phyloP scores from a whole-genome alignment of 805 yeast species.

The Metschnikowia vanudenii region DNA sequence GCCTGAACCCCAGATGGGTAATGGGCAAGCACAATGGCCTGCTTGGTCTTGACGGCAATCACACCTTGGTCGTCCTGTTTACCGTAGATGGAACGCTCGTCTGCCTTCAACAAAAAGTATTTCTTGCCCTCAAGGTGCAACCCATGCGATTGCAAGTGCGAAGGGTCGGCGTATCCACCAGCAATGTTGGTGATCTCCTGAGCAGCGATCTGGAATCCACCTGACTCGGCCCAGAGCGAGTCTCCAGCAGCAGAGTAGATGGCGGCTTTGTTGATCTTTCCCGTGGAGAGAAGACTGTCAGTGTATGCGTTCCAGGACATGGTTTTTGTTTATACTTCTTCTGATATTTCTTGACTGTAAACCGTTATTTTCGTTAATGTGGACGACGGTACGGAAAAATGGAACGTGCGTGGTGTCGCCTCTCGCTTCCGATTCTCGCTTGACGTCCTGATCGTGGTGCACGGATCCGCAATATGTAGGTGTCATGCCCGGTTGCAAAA shows the following conservation, averaged over 20 bases:
- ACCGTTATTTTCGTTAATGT: no score
- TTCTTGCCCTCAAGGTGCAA: conserved; percentile 82
- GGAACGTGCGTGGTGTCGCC: not conserved
- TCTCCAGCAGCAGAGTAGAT: conserved; percentile 94
- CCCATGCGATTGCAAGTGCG: conserved; percentile 79
- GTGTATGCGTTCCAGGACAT: conserved; percentile 72
- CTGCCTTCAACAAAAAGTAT: conserved; percentile 85
- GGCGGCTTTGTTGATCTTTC: conserved; percentile 88
- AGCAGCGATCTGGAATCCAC: conserved; percentile 60
- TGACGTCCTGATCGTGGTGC: conserved; percentile 1
- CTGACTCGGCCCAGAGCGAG: conserved; percentile 87
- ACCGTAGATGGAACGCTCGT: conserved; percentile 91
- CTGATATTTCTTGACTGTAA: no score
- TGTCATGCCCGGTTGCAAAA: not conserved
- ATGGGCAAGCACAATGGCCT: conserved; percentile 90
- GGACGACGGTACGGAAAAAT: not conserved
- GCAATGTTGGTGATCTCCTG: conserved; percentile 75
- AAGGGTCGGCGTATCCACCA: conserved; percentile 75
- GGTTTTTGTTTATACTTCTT: not conserved
- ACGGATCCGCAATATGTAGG: conserved; percentile 6
- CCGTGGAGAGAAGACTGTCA: conserved; percentile 81
- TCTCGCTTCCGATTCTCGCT: not conserved
- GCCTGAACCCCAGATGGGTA: conserved; percentile 89
- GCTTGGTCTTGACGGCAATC: conserved; percentile 88
- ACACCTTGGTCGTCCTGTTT: conserved; percentile 87